Evolutionary conservation across 768 basidiomycete species (phyloP).

Genomic region (Mycena alexandri): DNA sequence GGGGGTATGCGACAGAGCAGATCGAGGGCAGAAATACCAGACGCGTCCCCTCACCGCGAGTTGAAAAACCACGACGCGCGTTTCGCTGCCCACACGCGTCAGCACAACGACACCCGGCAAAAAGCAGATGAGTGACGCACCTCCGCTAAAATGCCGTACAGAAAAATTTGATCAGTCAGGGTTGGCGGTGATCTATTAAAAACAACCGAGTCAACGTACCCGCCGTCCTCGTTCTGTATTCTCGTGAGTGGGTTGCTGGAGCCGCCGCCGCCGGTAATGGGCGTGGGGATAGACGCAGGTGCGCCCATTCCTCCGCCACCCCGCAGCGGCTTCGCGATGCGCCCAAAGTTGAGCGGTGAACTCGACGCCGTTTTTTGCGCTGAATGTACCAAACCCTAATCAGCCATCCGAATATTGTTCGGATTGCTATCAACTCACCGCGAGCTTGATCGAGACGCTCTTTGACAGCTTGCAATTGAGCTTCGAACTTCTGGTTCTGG

Average conservation of each 20-base stretch:
- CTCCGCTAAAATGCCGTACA: constrained; percentile 47
- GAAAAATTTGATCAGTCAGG: constrained; percentile 42
- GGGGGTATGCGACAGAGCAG: constrained; percentile 43
- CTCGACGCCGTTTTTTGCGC: constrained; percentile 85
- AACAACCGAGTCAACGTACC: constrained; percentile 57
- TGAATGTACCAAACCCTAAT: constrained; percentile 45
- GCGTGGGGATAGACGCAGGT: constrained; percentile 54
- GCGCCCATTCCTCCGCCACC: constrained; percentile 84
- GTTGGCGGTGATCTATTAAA: constrained; percentile 35
- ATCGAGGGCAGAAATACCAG: constrained; percentile 35
- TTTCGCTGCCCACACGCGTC: constrained; percentile 68
- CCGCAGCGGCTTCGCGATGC: constrained; percentile 96
- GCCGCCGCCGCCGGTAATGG: constrained; percentile 58
- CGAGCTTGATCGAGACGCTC: constrained; percentile 93
- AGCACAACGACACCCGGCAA: constrained; percentile 36
- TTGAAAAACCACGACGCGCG: constrained; percentile 96
- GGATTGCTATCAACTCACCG: constrained; percentile 64
- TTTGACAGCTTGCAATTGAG: constrained; percentile 91
- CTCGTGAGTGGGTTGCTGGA: constrained; percentile 75
- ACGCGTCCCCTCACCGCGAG: constrained; percentile 65
- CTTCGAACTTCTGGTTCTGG: constrained; percentile 96
- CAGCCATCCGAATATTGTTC: constrained; percentile 30
- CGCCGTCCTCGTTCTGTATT: constrained; percentile 85
- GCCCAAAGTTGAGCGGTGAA: constrained; percentile 85
- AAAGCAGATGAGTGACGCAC: constrained; percentile 48